A percentile compares a stretch with the other conserved stretches of the same genome.
phyloP scores from a whole-genome alignment of 192 early-diverging fungal species.

The Jimgerdemannia flammicorona region DNA sequence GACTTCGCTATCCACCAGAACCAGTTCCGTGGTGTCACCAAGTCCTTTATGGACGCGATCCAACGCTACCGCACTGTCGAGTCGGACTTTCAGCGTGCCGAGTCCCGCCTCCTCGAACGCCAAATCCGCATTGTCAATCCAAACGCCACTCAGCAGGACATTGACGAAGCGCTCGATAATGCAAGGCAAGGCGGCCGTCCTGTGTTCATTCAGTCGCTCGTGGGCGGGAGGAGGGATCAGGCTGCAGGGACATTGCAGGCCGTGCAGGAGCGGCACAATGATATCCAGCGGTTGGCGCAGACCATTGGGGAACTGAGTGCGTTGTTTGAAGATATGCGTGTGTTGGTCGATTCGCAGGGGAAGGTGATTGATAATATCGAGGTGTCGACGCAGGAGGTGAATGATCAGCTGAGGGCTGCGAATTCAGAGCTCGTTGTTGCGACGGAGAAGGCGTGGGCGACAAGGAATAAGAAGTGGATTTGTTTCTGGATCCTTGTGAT shows the following conservation, averaged over 20 bases:
- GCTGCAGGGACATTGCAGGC: slow-evolving; percentile 46
- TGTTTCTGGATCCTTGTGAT: slow-evolving; percentile 38
- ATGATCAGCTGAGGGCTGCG: slow-evolving; percentile 59
- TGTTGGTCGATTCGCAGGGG: slow-evolving; percentile 40
- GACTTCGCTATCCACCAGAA: slow-evolving; percentile 32
- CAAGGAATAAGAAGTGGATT: slow-evolving; percentile 58
- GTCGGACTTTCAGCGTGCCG: slow-evolving; percentile 27
- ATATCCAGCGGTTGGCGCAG: slow-evolving; percentile 52
- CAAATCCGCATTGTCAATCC: slow-evolving; percentile 41
- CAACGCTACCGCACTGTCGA: slow-evolving; percentile 16
- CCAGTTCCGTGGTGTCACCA: slow-evolving; percentile 14
- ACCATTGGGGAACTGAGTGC: slow-evolving; percentile 51
- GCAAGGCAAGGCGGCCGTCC: slow-evolving; percentile 29
- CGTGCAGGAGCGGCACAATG: slow-evolving; percentile 59
- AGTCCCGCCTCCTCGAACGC: slow-evolving; percentile 25
- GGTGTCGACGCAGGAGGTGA: slow-evolving; percentile 35
- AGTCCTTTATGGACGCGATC: neutral
- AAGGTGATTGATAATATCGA: slow-evolving; percentile 27
- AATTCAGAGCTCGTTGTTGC: slow-evolving; percentile 57
- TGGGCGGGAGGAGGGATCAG: slow-evolving; percentile 38
- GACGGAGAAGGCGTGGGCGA: slow-evolving; percentile 29
- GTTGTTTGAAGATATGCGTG: slow-evolving; percentile 65
- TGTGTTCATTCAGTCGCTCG: slow-evolving; percentile 57
- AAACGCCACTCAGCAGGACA: slow-evolving; percentile 53
- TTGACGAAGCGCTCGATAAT: slow-evolving; percentile 50